Base-by-base conservation (phyloP, 306 rosid genomes). In the Ochetophila trinervis region DNA sequence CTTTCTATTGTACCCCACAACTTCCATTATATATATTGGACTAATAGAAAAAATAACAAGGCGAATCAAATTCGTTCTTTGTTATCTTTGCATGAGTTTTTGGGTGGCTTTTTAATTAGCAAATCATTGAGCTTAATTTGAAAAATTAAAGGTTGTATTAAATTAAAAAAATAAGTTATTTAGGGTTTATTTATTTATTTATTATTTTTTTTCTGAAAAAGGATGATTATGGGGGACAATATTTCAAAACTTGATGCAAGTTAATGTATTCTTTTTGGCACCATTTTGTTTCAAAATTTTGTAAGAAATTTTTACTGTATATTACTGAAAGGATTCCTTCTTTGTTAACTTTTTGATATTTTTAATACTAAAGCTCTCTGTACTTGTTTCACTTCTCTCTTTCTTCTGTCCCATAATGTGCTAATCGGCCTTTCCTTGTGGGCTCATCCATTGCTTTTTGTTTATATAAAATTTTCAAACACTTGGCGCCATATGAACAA, bases 251-350 rank as follows among this genome's bases (percentile, higher is more conserved):
- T 13, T 23, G 13, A 44, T 17, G 7, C 27, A 40, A 23, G 42
- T 57, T 63, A n/a, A 7, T 36, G 61, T 35, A 58, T 14, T n/a
- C 37, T 67, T 47, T 80, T 79, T 86, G 91, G 89, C 86, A 77
- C 91, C 86, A 77, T 13, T 71, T 73, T 57, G 71, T 78, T 75
- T 86, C 73, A 53, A 80, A 78, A 57, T n/a, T 27, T 63, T 44
- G 10, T 49, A 27, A 40, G 27, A 12, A 4, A 47, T 4, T 37
- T 4, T 5, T 6, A 40, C 45, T 8, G 57, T 62, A 66, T 68
- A 76, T 65, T 66, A 61, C 62, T 4, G 32, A 27, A 56, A 64
- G 79, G 56, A 68, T 65, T 75, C 63, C 61, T 68, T 71, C 76
- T 79, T 76, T 70, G 60, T 51, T 77, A 48, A 63, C 76, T 70